A percentile compares a stretch with the other conserved stretches of the same genome.
phyloP scores from a whole-genome alignment of 1,284 basidiomycete species.

The Pholiota adiposa region DNA sequence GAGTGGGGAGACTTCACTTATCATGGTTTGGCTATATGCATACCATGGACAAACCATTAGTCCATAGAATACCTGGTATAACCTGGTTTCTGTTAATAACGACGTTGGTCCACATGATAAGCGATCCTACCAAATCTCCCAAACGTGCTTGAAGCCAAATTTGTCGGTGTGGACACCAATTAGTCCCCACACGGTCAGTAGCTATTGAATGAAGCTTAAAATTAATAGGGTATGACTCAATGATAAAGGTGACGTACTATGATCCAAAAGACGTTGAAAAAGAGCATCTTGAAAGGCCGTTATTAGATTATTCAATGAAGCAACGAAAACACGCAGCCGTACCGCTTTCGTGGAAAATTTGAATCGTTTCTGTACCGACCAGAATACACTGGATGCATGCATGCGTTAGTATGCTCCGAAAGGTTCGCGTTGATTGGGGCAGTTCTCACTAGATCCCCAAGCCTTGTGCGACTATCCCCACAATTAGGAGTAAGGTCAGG shows the following conservation, averaged over 20 bases:
- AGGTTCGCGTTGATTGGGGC: conserved; percentile 3
- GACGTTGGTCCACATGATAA: background rate
- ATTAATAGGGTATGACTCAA: background rate
- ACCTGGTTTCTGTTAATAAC: conserved; percentile 39
- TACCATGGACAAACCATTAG: conserved; percentile 86
- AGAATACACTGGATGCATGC: conserved; percentile 57
- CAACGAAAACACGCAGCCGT: conserved; percentile 14
- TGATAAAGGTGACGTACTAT: conserved; percentile 43
- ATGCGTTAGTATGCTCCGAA: conserved; percentile 6
- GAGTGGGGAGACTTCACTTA: conserved; percentile 79
- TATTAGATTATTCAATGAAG: conserved; percentile 4
- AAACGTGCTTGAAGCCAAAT: conserved; percentile 82
- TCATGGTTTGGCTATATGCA: conserved; percentile 85
- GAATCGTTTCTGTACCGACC: conserved; percentile 78
- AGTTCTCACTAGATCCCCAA: conserved; percentile 70
- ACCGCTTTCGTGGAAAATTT: conserved; percentile 75
- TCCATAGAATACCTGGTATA: conserved; percentile 76
- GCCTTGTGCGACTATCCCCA: conserved; percentile 77
- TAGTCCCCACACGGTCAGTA: conserved; percentile 77
- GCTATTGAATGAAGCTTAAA: conserved; percentile 35
- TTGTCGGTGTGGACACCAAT: conserved; percentile 75
- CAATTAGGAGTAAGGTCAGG: conserved; percentile 72
- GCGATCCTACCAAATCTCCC: conserved; percentile 71
- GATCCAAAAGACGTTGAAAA: conserved; percentile 77
- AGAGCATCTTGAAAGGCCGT: conserved; percentile 57